Evolutionary conservation across 768 basidiomycete genomes (phyloP), one percentile per base, ranked within the genome.

Genomic region (Lyophyllum semitale): DNA sequence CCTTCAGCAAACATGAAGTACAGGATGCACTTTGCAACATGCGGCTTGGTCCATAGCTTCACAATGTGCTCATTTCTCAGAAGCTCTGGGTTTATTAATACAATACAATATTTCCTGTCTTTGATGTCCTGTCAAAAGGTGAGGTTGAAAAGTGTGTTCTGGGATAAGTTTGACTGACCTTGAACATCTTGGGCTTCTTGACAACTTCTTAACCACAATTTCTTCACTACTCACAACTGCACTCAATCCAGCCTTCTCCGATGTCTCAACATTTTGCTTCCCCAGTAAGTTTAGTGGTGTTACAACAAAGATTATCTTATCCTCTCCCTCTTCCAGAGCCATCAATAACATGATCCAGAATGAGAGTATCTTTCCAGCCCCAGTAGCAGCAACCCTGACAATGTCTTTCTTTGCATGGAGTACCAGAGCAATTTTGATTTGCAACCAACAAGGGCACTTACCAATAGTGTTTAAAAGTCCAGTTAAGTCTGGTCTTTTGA

Each of bases 21-120:
- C 25, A 55, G 38, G n/a, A 55, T 43, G 6, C 23, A 22, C 8
- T 33, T 33, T 27, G 41, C 58, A 26, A 56, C 30, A 13, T 61
- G 27, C 27, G 63, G 63, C 45, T 62, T 59, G 1, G 57, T 50
- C 43, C 59, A 38, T 30, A 63, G 61, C 41, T 62, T 63, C 40
- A 17, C 15, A 15, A 55, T 11, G n/a, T 53, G n/a, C 26, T 35
- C 25, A 32, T 53, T 32, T 29, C 58, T 59, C 53, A 70, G 27
- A 0, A 55, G 53, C 54, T 73, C 68, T 33, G 71, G n/a, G n/a
- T n/a, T n/a, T n/a, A n/a, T n/a, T n/a, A n/a, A n/a, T n/a, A n/a
- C n/a, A n/a, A n/a, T n/a, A 48, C 20, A 6, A 35, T 48, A 48
- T 18, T 48, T 48, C 2, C 47, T 30, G 4, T 27, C 32, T 5